Base-by-base conservation (phyloP, 495 filamentous ascomycete species). In the Terfezia claveryi region DNA sequence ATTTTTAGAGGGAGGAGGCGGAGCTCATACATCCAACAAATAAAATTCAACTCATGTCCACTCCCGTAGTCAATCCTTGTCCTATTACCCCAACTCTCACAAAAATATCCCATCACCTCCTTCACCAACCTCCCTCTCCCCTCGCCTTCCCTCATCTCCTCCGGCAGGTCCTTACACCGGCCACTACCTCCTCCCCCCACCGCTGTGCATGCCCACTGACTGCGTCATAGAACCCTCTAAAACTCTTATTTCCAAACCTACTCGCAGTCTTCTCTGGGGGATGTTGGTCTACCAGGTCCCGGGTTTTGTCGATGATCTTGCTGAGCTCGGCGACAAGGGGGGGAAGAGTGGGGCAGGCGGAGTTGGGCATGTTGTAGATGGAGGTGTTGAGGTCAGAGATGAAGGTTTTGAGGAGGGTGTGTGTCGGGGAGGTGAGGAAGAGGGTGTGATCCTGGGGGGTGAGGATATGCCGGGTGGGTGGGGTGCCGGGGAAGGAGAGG, bases 11-110 rank as follows among this genome's bases (percentile, higher is more conserved):
- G 56, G 23, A 23, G 17, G 9, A 14, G 8, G n/a, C 36, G 10
- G 12, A 11, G 20, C 20, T 20, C 56, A 9, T 49, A 65, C 38
- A 96, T 73, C 86, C 87, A 96, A 67, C 93, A 80, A 65, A 89
- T 73, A 67, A 96, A 94, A 67, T 98, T 94, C 51, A 98, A 74
- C 68, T 98, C 91, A 66, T 98, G 91, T 8, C 91, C 91, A 0
- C 85, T 92, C 59, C 91, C 91, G 68, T 98, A 98, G 70, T 98
- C 91, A 58, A 98, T 85, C n/a, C 91, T 77, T 36, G 78, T 75
- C 51, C 80, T 74, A 64, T 91, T 93, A 50, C 91, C 91, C 51
- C 94, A 83, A 1, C 81, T 81, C 62, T 93, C 76, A 56, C 76
- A 69, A 51, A 99, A 73, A 64, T 99, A 99, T 44, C 80, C 75